Evolutionary conservation across 192 early-diverging fungal genomes (phyloP).

Genomic region (Jimgerdemannia lactiflua): DNA sequence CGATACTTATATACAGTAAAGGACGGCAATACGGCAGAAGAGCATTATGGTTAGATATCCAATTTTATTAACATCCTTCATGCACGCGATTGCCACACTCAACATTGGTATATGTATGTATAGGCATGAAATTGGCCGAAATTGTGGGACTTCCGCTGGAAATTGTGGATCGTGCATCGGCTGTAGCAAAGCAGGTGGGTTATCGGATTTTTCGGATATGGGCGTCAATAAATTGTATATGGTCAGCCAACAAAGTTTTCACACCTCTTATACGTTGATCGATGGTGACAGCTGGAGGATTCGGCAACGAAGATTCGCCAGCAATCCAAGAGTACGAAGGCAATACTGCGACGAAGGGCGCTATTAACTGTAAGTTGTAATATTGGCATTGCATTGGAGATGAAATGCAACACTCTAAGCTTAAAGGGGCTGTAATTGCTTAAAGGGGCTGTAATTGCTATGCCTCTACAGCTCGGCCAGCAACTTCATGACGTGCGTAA

Average conservation of each 20-base stretch:
- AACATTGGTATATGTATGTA: too few species aligned
- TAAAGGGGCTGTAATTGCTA: too few species aligned
- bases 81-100: too few species aligned
- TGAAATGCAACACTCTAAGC: too few species aligned
- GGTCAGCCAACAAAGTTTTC: too few species aligned
- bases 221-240: too few species aligned
- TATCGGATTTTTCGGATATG: too few species aligned
- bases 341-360: conserved; percentile 3
- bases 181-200: conserved; percentile 24
- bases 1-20: conserved; percentile 44
- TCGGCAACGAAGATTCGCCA: conserved; percentile 4
- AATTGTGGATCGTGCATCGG: conserved; percentile 26
- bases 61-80: not conserved
- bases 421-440: too few species aligned
- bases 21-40: conserved; percentile 38
- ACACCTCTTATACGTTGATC: not conserved
- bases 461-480: conserved; percentile 1
- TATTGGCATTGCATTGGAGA: too few species aligned
- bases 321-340: conserved; percentile 18
- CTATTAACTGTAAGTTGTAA: conserved; percentile 12
- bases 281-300: conserved; percentile 6
- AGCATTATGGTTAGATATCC: conserved; percentile 39
- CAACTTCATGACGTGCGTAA: conserved; percentile 7
- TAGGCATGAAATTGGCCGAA: conserved; percentile 46
- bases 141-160: conserved; percentile 26